phyloP scores from a whole-genome alignment of 2,329 filamentous ascomycete genomes.

The Penicillium sp. region DNA sequence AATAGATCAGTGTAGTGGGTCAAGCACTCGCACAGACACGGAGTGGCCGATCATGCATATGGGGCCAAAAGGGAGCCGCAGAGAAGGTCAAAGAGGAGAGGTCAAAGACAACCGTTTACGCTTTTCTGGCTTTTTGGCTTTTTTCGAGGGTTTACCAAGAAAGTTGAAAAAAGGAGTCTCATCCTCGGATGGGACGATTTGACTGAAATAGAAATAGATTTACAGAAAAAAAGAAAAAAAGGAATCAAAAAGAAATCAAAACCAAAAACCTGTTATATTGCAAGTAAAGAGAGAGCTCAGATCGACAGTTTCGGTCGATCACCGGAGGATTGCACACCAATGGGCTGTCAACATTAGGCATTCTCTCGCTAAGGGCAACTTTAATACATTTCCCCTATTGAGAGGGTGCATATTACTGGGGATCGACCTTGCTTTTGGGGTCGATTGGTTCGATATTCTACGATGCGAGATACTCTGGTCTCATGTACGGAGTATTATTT shows the following conservation, averaged over 20 bases:
- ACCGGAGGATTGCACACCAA: slow-evolving; percentile 33
- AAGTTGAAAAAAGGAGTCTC: slow-evolving; percentile 4
- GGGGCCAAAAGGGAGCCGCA: slow-evolving; percentile 14
- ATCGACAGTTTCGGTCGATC: slow-evolving; percentile 36
- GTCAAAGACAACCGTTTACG: not conserved
- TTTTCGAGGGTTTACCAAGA: not conserved
- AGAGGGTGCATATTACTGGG: not conserved
- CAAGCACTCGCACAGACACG: slow-evolving; percentile 19
- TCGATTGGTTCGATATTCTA: slow-evolving; percentile 33
- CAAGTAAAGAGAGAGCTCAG: slow-evolving; percentile 9
- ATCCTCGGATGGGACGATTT: slow-evolving; percentile 16
- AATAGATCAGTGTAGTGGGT: not conserved
- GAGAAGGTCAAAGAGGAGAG: not conserved
- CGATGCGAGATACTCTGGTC: slow-evolving; percentile 10
- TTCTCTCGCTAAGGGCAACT: slow-evolving; percentile 23
- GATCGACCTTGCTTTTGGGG: not conserved
- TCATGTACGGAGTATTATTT: not conserved
- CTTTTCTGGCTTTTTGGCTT: not conserved
- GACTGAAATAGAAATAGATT: slow-evolving; percentile 5
- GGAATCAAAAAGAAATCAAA: not conserved
- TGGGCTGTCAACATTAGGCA: slow-evolving; percentile 27
- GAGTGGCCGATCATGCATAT: slow-evolving; percentile 21
- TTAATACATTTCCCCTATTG: slow-evolving; percentile 12
- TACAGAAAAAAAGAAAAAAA: not conserved
- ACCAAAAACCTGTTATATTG: not conserved